Conservation (phyloP, 257 asterid genomes). For the Misopates orontium region DNA sequence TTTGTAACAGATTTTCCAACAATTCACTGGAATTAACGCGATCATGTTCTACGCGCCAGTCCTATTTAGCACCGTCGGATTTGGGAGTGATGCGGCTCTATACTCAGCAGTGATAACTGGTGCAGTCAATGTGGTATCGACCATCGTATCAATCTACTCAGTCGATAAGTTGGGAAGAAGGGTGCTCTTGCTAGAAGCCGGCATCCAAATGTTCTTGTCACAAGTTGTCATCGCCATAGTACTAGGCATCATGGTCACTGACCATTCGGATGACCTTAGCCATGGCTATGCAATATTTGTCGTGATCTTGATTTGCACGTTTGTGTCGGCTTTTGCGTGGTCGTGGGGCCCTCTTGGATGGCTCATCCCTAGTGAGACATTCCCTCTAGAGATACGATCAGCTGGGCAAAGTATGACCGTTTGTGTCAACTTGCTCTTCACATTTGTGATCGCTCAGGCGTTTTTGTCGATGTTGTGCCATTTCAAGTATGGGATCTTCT, state of each 20-base stretch:
- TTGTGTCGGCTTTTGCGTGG: slow-evolving; percentile 81
- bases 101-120: slow-evolving; percentile 86
- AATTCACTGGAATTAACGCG: slow-evolving; percentile 84
- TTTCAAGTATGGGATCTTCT: slow-evolving; percentile 79
- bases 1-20: slow-evolving; percentile 71
- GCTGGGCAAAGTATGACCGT: slow-evolving; percentile 89
- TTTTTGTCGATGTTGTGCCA: slow-evolving; percentile 81
- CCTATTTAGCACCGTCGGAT: slow-evolving; percentile 71
- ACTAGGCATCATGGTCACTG: slow-evolving; percentile 65
- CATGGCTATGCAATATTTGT: slow-evolving; percentile 70
- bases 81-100: slow-evolving; percentile 64
- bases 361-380: slow-evolving; percentile 88
- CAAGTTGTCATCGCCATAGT: slow-evolving; percentile 62
- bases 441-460: slow-evolving; percentile 89
- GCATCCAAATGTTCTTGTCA: slow-evolving; percentile 78
- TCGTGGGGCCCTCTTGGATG: slow-evolving; percentile 99
- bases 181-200: slow-evolving; percentile 68
- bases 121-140: slow-evolving; percentile 76
- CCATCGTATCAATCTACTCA: slow-evolving; percentile 74
- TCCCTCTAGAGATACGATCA: slow-evolving; percentile 80
- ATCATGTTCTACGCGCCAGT: slow-evolving; percentile 95
- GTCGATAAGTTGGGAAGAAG: slow-evolving; percentile 81
- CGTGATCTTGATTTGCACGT: slow-evolving; percentile 70
- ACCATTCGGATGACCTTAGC: slow-evolving; percentile 48
- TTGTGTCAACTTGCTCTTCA: slow-evolving; percentile 70